Evolutionary conservation across 2,329 filamentous ascomycete genomes (phyloP), one percentile per base, ranked within the genome.

Genomic region (Endoconidiophora laricicola): DNA sequence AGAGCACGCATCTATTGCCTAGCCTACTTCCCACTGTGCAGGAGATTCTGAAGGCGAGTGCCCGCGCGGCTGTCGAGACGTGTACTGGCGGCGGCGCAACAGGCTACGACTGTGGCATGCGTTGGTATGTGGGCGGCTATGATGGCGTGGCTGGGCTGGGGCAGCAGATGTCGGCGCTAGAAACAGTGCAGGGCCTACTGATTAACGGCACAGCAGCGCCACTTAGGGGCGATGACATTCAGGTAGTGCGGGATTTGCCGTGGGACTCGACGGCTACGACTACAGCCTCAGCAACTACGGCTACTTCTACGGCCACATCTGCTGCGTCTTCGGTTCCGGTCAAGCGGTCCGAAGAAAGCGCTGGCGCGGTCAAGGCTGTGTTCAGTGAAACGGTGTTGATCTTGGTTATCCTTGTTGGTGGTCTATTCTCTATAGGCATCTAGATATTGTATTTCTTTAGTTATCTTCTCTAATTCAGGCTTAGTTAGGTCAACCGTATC

Each of bases 131-230:
- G 1, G 70, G 69, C 38, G 71, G 67, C 1, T 79, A 68, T 54
- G 78, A 82, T 57, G 70, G 69, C 37, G 65, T 61, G 22, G 60
- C 65, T 0, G 76, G 77, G 2, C 66, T 81, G 4, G 79, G 79
- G 3, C 74, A 79, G 61, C 71, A 81, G 59, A 77, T 82, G 74
- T 73, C 70, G 50, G 79, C 76, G 1, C 68, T 82, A 46, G 78
- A 81, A 63, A 69, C 70, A 1, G 66, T 82, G 14, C 78, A 81
- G 59, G 76, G 76, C 2, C 64, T 80, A 2, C 62, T 83, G 45
- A 64, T 68, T 12, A 57, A 62, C 12, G 57, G 65, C 4, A 64
- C 69, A 1, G 53, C 59, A 3, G 61, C 67, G 4, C 76, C 76
- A 0, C 62, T 74, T 33, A 63, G 62, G 57, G 68, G 64, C 6